phyloP scores from a whole-genome alignment of 2,329 filamentous ascomycete genomes.

The Grosmannia serpens region DNA sequence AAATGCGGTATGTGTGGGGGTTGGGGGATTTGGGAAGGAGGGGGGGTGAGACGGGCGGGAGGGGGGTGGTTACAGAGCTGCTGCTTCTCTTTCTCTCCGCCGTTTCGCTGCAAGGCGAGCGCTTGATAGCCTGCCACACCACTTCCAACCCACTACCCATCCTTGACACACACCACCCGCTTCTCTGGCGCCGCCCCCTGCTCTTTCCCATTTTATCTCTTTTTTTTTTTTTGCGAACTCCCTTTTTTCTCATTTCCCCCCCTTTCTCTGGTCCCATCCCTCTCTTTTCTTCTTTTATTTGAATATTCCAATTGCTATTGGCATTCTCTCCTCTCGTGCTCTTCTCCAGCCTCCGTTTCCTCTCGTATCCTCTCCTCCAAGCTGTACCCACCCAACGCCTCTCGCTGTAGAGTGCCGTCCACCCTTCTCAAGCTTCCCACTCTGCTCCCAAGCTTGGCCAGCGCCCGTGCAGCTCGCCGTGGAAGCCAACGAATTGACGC shows the following conservation, averaged over 20 bases:
- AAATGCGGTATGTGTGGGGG: background rate
- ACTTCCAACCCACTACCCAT: conserved; percentile 2
- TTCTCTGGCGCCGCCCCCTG: background rate
- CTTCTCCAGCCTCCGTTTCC: background rate
- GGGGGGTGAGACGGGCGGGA: background rate
- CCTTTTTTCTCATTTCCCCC: conserved; percentile 1
- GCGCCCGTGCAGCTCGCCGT: background rate
- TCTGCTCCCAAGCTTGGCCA: background rate
- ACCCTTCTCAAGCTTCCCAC: background rate
- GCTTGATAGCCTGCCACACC: conserved; percentile 3
- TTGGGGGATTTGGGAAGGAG: background rate
- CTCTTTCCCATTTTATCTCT: background rate
- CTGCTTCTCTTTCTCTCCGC: background rate
- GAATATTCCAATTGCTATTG: background rate
- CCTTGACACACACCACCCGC: conserved; percentile 5
- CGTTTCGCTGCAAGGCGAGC: background rate
- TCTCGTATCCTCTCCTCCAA: background rate
- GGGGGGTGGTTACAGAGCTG: background rate
- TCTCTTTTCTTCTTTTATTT: background rate
- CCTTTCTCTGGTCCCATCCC: background rate
- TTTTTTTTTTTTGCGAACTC: conserved; percentile 4
- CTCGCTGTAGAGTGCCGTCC: background rate
- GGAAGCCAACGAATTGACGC: background rate
- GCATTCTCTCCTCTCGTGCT: background rate
- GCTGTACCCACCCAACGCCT: background rate